Conservation (phyloP, 768 basidiomycete species). For the Chiua virens region DNA sequence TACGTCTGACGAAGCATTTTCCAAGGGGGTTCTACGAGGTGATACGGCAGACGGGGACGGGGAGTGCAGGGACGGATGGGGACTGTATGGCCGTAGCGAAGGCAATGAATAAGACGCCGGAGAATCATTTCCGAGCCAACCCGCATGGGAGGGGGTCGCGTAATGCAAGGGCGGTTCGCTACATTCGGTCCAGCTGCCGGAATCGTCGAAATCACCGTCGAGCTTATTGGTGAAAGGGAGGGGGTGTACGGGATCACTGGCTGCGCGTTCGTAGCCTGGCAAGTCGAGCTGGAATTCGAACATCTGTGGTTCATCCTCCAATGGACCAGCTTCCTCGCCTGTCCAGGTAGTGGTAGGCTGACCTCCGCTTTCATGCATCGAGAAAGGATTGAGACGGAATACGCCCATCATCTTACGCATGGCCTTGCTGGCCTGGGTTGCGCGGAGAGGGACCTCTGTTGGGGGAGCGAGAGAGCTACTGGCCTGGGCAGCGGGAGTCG, state of each 20-base stretch:
- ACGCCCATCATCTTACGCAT: conserved; percentile 80
- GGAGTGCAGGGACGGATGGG: conserved; percentile 26
- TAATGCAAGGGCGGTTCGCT: conserved; percentile 21
- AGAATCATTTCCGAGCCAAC: conserved; percentile 31
- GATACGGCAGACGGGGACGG: conserved; percentile 28
- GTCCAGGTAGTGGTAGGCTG: conserved; percentile 45
- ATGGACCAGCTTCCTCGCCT: conserved; percentile 54
- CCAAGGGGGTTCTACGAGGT: conserved; percentile 25
- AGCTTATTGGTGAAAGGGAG: conserved; percentile 9
- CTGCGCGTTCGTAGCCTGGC: conserved; percentile 25
- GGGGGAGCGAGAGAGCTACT: conserved; percentile 48
- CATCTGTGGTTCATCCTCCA: conserved; percentile 58
- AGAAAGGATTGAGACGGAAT: conserved; percentile 76
- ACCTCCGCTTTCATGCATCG: conserved; percentile 54
- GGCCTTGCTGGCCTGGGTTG: conserved; percentile 65
- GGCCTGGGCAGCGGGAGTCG: conserved; percentile 32
- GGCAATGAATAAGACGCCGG: conserved; percentile 29
- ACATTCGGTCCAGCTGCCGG: conserved; percentile 25
- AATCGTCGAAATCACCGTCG: conserved; percentile 19
- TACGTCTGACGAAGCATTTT: conserved; percentile 28
- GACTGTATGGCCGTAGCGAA: conserved; percentile 29
- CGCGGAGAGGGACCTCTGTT: conserved; percentile 70
- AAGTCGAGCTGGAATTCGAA: conserved; percentile 65
- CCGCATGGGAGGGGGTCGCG: conserved; percentile 20
- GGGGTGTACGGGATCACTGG: conserved; percentile 17